Evolutionary conservation across 108 stramenopile genomes (phyloP).

Genomic region (Fragilaria radians): DNA sequence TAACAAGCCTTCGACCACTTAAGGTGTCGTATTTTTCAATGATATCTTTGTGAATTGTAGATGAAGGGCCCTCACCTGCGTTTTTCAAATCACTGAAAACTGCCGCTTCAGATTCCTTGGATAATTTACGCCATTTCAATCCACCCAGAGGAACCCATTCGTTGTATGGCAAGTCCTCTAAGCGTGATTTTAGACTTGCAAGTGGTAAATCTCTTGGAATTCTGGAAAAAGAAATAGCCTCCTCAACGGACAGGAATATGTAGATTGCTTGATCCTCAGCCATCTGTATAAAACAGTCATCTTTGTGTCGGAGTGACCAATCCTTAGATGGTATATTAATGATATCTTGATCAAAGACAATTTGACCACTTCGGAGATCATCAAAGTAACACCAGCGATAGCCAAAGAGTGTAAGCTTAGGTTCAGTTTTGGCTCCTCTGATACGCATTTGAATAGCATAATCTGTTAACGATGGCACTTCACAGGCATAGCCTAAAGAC

Average conservation of each 20-base stretch:
- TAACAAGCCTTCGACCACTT: conserved; percentile 28
- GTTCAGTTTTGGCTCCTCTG: conserved; percentile 17
- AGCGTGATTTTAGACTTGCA: conserved; percentile 4
- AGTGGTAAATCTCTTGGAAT: conserved; percentile 7
- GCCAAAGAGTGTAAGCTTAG: conserved; percentile 47
- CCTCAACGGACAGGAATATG: conserved; percentile 25
- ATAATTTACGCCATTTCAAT: conserved; percentile 4
- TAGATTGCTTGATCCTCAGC: neutral
- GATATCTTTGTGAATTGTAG: conserved; percentile 13
- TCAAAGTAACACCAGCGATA: conserved; percentile 68
- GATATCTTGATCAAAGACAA: conserved; percentile 14
- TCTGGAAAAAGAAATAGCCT: conserved; percentile 17
- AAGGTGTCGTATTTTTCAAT: conserved; percentile 45
- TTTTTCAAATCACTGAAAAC: neutral
- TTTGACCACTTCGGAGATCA: conserved; percentile 35
- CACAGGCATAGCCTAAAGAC: conserved; percentile 48
- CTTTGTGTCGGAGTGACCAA: conserved; percentile 2
- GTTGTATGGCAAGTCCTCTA: neutral
- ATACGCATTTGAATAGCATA: conserved; percentile 24
- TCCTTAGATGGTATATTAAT: neutral
- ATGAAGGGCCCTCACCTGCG: neutral
- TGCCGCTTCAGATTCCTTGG: neutral
- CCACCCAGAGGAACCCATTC: conserved; percentile 2
- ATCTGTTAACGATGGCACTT: conserved; percentile 23
- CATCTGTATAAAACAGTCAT: conserved; percentile 19